phyloP scores from a whole-genome alignment of 2,329 filamentous ascomycete genomes.

The Penicillium sclerotigenum region DNA sequence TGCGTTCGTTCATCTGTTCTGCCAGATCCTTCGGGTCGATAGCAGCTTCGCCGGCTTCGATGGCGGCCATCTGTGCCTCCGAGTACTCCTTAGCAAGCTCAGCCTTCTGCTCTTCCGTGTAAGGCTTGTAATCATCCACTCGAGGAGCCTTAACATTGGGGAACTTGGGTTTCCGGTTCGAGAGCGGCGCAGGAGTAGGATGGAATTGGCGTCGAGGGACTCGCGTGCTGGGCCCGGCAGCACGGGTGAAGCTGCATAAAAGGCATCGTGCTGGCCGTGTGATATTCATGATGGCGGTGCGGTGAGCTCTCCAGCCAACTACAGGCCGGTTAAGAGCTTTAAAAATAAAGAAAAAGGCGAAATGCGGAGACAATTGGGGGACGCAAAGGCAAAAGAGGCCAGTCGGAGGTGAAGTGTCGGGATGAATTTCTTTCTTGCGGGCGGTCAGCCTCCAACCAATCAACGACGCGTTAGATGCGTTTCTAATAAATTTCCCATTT shows the following conservation, averaged over 20 bases:
- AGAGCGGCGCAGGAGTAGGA: conserved; percentile 39
- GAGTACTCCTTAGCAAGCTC: conserved; percentile 68
- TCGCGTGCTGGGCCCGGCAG: conserved; percentile 38
- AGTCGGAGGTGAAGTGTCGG: conserved; percentile 18
- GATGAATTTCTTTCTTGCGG: conserved; percentile 29
- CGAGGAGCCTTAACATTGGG: conserved; percentile 39
- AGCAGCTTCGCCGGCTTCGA: conserved; percentile 74
- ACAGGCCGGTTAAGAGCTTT: conserved; percentile 21
- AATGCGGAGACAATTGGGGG: conserved; percentile 14
- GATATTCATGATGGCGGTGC: conserved; percentile 46
- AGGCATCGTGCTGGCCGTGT: conserved; percentile 50
- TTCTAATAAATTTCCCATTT: conserved; percentile 26
- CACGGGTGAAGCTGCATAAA: conserved; percentile 48
- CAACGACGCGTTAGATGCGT: conserved; percentile 19
- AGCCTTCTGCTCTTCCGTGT: conserved; percentile 64
- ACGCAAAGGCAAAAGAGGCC: conserved; percentile 14
- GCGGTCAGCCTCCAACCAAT: conserved; percentile 25
- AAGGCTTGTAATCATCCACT: conserved; percentile 50
- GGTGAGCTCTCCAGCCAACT: conserved; percentile 31
- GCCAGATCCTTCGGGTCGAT: conserved; percentile 72
- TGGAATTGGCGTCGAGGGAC: conserved; percentile 51
- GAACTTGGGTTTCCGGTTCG: conserved; percentile 40
- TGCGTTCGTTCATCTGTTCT: conserved; percentile 67
- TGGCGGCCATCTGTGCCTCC: conserved; percentile 73
- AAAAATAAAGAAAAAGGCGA: conserved; percentile 7